Evolutionary conservation across 2,329 filamentous ascomycete genomes (phyloP), one percentile per base, ranked within the genome.

Genomic region (Penicillium occitanis): DNA sequence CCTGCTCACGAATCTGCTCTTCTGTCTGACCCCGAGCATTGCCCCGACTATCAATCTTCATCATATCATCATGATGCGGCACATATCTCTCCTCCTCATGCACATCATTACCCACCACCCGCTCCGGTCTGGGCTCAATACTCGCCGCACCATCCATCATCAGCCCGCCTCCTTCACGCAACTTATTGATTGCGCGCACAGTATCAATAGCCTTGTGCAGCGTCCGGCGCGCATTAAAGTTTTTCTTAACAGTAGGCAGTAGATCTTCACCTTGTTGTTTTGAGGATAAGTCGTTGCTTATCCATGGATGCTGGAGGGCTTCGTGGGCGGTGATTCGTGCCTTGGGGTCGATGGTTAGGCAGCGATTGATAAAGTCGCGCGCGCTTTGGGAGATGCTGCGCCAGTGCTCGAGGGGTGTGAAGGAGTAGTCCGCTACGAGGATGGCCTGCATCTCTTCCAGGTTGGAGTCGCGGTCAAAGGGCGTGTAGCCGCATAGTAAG

Each of bases 371-470:
- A 79, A 99, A 99, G 71, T 96, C 91, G 73, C 96, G 91, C 50
- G 94, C 91, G 59, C 88, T 86, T 62, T 89, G 85, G 28, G 92
- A 96, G 68, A 99, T 94, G 68, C 92, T 92, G 69, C 93, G 91
- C 95, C 95, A 99, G 84, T 98, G 98, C 77, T 97, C 94, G 68
- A 91, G 81, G 1, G 95, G 95, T 3, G 92, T 94, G 79, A 98
- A 99, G 75, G 88, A 91, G 83, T 98, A 99, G 82, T 98, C 94
- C 67, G 95, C 95, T 69, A 93, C 91, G 65, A 98, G 87, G 76
- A 99, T 99, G 72, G 95, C 95, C 82, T 98, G 94, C 94, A 99
- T 98, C 82, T 99, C 95, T 82, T 99, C 95, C 74, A 98, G 89
- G 80, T 99, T 97, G 72, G 89, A 94, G 79, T 98, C 95, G 65